Percentiles rank a stretch among this genome's conserved stretches.
These are phyloP conservation scores for Bipolaris victoriae DNA, from an alignment of 2,329 filamentous ascomycete species.

Conservation along the genomic window DNA sequence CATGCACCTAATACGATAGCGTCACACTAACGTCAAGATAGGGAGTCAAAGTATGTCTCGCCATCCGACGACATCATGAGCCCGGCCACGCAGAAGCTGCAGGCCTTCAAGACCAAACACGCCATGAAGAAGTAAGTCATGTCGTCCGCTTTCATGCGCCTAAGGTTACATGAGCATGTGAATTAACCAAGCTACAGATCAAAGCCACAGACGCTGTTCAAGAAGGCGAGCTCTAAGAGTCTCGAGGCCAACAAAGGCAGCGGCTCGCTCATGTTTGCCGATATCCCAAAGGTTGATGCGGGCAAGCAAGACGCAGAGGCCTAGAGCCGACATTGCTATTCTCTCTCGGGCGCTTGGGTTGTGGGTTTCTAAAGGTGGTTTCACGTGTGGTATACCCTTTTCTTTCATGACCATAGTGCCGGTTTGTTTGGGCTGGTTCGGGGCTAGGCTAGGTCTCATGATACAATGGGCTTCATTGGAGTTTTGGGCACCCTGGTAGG, in stretches of 20 bases:
- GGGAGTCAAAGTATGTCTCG: constrained; percentile 70
- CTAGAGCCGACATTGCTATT: not conserved
- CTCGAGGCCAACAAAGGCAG: constrained; percentile 44
- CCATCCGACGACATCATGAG: constrained; percentile 91
- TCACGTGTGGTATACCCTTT: constrained; percentile 6
- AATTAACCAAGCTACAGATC: constrained; percentile 35
- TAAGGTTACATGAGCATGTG: not conserved
- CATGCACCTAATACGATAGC: not conserved
- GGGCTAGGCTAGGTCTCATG: not conserved
- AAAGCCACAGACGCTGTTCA: constrained; percentile 52
- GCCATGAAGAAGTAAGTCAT: constrained; percentile 68
- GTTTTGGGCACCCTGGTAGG: constrained; percentile 5
- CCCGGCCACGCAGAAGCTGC: constrained; percentile 82
- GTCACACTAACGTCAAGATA: constrained; percentile 32
- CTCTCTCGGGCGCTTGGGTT: not conserved
- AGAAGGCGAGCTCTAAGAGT: constrained; percentile 51
- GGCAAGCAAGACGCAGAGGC: constrained; percentile 10
- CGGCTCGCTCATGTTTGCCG: constrained; percentile 44
- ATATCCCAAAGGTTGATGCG: constrained; percentile 41
- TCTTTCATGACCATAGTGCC: constrained; percentile 1
- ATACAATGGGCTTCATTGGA: not conserved
- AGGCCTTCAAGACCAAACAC: constrained; percentile 79
- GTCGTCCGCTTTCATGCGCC: not conserved
- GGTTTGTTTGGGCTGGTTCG: not conserved
- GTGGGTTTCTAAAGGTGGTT: not conserved